These are phyloP conservation scores for Mallotus nudiflorus DNA, from an alignment of 345 rosid genomes.

Conservation along the genomic window DNA sequence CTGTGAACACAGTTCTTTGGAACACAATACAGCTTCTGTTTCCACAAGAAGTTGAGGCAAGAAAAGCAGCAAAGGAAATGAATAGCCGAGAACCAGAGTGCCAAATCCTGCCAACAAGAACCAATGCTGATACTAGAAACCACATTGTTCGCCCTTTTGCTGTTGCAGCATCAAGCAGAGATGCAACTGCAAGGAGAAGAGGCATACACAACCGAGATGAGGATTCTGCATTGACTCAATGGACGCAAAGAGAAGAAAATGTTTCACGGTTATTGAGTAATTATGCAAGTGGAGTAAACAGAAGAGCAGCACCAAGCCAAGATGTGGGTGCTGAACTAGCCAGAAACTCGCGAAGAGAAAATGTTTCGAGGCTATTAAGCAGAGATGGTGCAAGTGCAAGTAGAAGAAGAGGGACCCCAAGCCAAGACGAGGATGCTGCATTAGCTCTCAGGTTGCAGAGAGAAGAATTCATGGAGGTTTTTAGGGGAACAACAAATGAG, in stretches of 20 bases:
- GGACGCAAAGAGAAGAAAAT: slow-evolving; percentile 11
- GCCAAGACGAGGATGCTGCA: slow-evolving; percentile 75
- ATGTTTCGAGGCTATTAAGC: slow-evolving; percentile 16
- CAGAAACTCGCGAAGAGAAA: slow-evolving; percentile 68
- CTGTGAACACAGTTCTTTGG: slow-evolving; percentile 92
- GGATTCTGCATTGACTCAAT: slow-evolving; percentile 8
- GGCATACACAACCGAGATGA: slow-evolving; percentile 2
- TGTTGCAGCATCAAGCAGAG: slow-evolving; percentile 9
- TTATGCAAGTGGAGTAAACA: slow-evolving; percentile 34
- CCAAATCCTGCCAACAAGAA: slow-evolving; percentile 25
- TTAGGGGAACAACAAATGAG: slow-evolving; percentile 32
- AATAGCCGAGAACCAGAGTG: slow-evolving; percentile 24
- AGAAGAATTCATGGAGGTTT: slow-evolving; percentile 72
- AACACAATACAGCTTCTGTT: slow-evolving; percentile 95
- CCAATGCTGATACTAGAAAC: slow-evolving; percentile 9
- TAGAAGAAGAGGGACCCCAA: slow-evolving; percentile 31
- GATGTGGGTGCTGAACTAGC: slow-evolving; percentile 69
- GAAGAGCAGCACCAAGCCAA: slow-evolving; percentile 39
- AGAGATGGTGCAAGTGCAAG: slow-evolving; percentile 22
- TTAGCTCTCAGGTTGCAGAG: slow-evolving; percentile 83
- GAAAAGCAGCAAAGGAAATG: slow-evolving; percentile 47
- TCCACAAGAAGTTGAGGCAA: slow-evolving; percentile 80
- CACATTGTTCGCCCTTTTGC: slow-evolving; percentile 11
- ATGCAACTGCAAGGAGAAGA: slow-evolving; percentile 22
- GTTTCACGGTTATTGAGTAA: slow-evolving; percentile 27